phyloP scores from a whole-genome alignment of 495 filamentous ascomycete species.

The Aspergillus bridgeri region DNA sequence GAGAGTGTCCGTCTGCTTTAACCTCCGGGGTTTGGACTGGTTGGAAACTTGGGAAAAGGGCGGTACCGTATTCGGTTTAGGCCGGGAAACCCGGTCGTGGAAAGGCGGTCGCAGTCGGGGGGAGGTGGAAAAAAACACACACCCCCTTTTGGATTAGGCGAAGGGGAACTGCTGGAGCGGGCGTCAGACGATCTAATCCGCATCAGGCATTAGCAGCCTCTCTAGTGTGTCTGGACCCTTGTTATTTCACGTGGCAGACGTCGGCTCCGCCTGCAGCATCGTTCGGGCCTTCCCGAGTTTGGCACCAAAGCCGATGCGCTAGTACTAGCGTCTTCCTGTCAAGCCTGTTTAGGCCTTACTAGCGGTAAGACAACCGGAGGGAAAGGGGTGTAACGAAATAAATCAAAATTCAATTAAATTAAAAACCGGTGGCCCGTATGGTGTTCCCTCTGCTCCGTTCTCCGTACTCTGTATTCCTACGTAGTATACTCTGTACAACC shows the following conservation, averaged over 20 bases:
- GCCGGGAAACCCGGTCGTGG: background rate
- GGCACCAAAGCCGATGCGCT: slow-evolving; percentile 32
- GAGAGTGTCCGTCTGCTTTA: background rate
- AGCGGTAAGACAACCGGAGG: slow-evolving; percentile 5
- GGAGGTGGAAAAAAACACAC: background rate
- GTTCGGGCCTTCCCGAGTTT: slow-evolving; percentile 31
- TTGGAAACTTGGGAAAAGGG: background rate
- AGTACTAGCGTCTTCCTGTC: slow-evolving; percentile 14
- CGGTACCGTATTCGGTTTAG: background rate
- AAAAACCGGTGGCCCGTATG: no score
- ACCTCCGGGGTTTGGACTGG: background rate
- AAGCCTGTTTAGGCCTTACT: slow-evolving; percentile 10
- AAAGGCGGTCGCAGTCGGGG: background rate
- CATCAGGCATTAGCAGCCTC: slow-evolving; percentile 10
- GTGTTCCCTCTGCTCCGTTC: no score
- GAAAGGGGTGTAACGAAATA: background rate
- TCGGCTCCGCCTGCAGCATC: slow-evolving; percentile 20
- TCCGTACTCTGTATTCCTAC: no score
- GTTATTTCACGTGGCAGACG: slow-evolving; percentile 29
- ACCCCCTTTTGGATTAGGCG: slow-evolving; percentile 4
- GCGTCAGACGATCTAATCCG: slow-evolving; percentile 16
- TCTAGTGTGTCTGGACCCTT: slow-evolving; percentile 27
- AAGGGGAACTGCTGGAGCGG: slow-evolving; percentile 26
- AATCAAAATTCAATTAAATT: no score
- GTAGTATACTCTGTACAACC: no score